A percentile compares a stretch with the other conserved stretches of the same genome.
phyloP scores from a whole-genome alignment of 495 filamentous ascomycete species.

The Chaetomium tenue region DNA sequence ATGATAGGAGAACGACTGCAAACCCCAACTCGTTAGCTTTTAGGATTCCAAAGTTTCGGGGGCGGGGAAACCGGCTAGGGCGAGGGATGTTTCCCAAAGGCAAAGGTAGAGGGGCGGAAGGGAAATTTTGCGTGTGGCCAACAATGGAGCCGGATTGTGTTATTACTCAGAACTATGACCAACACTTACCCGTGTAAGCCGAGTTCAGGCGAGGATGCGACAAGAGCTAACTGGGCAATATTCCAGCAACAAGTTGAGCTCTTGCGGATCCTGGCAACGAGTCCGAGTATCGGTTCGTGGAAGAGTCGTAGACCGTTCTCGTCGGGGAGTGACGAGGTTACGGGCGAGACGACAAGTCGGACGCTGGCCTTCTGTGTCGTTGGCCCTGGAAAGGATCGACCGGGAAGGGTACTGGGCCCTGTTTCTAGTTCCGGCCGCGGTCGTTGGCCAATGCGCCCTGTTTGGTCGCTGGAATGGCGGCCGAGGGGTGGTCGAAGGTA shows the following conservation, averaged over 20 bases:
- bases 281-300: constrained; percentile 14
- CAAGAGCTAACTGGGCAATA: constrained; percentile 39
- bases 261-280: constrained; percentile 22
- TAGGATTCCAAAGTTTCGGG: background rate
- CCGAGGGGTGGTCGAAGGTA: constrained; percentile 13
- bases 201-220: constrained; percentile 17
- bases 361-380: background rate
- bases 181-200: constrained; percentile 19
- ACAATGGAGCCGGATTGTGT: constrained; percentile 10
- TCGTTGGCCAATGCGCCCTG: background rate
- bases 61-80: background rate
- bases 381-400: constrained; percentile 1
- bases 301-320: background rate
- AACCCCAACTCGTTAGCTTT: constrained; percentile 19
- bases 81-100: background rate
- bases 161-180: constrained; percentile 14
- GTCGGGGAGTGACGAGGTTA: background rate
- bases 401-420: background rate
- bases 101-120: background rate
- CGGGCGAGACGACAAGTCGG: background rate
- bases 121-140: constrained; percentile 9
- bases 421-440: constrained; percentile 17
- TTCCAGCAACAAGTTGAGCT: constrained; percentile 41
- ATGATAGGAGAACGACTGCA: constrained; percentile 14
- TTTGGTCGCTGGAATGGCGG: constrained; percentile 12